Base-by-base conservation (phyloP, 2,329 filamentous ascomycete species). In the Botryotinia globosa region DNA sequence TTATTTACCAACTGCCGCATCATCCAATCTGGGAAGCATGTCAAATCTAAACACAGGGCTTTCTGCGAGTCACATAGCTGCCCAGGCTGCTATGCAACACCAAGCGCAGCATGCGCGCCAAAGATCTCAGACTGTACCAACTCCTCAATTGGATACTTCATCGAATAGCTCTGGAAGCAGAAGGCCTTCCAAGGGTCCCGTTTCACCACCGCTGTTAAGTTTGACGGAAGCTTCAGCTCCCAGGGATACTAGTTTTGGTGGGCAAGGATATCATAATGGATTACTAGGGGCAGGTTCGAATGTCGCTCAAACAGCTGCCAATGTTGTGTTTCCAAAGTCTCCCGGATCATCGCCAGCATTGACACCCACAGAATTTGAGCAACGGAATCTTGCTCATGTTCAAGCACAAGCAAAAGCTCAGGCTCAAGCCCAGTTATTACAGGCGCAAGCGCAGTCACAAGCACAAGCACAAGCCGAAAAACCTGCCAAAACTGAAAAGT, bases 61-160 rank as follows among this genome's bases (percentile, higher is more conserved):
- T 81, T 82, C 83, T 82, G 89, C 92, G n/a, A 93, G 91, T 81
- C 91, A 93, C 81, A 93, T 94, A 75, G 92, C 92, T 56, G 92
- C 92, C 29, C 92, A 94, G 82, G 90, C 92, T 16, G 92, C 92
- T 79, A 89, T 93, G 83, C 88, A 88, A 48, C 87, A 90, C 78
- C 85, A 88, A 78, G 84, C 85, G 61, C 81, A 83, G 22, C 80
- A 81, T 73, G 78, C 76, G 63, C 85, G 92, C 32, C 92, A 93
- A 80, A 88, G 92, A 69, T 94, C 92, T 22, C 90, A 92, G 80
- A 94, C 92, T 0, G 89, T 92, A 14, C 90, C 92, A 9, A 86
- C 88, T 29, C 88, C 74, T 44, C 75, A 80, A 39, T 65, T 73
- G 37, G 79, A 80, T 70, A 73, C 73, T 34, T 73, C 71, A n/a